Base-by-base conservation (phyloP, 257 asterid genomes). In the Gentiana dahurica region DNA sequence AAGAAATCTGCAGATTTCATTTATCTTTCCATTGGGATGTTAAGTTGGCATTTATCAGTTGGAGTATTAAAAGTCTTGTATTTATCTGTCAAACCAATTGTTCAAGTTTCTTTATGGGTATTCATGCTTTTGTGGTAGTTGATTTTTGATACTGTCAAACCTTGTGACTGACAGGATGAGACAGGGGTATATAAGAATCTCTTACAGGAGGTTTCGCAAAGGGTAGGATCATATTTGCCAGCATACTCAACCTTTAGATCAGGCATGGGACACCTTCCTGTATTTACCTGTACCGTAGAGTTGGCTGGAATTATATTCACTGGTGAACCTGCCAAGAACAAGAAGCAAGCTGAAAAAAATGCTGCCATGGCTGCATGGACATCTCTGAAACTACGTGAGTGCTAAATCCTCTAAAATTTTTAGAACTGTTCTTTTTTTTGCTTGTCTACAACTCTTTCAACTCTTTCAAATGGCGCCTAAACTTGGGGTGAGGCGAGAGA, bases 351-450 rank as follows among this genome's bases (percentile, higher is more conserved):
- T 57, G 83, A 77, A 65, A 77, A 77, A 65, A 77, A 77, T 73
- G 79, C 83, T 38, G 83, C 83, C 35, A 73, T 77, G 83, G 68
- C 77, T 50, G 83, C 83, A 53, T 77, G 83, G 83, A 70, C 74
- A n/a, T 77, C 83, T 71, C 75, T 77, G 54, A 77, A 77, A 73
- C 37, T 65, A 58, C 64, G 83, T 73, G 44, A 77, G 79, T 59
- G 24, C 24, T 24, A 24, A 24, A 24, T 24, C 24, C 24, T 24
- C 24, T 24, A 24, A 24, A 24, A 24, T 24, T 24, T 24, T 24
- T 24, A 24, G 24, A 24, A 24, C 24, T 24, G 24, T 24, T 24
- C 24, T 24, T 24, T 24, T 24, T 24, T 24, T 24, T 24, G 24
- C 24, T 24, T 24, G 24, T 24, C 24, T 24, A 24, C 24, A 24